A percentile compares a stretch with the other conserved stretches of the same genome.
Evolutionary conservation across 495 filamentous ascomycete genomes (phyloP).

Genomic region (Talaromyces ruber): DNA sequence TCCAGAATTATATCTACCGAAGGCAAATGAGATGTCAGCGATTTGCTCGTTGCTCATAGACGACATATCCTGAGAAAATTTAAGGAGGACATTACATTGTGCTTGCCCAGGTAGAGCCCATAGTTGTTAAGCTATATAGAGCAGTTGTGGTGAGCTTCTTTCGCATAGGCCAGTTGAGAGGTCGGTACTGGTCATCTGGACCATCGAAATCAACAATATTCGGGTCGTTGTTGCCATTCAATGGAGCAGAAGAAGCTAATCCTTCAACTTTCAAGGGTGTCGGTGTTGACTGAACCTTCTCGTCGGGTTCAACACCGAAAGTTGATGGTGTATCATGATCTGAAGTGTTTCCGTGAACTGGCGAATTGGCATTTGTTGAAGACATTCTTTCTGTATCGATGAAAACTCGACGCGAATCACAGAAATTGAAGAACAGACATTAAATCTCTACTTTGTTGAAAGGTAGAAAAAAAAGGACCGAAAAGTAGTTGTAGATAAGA

Average conservation of each 20-base stretch:
- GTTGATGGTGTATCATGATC: background rate
- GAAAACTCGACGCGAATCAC: background rate
- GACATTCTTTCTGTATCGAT: background rate
- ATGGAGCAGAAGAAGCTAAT: background rate
- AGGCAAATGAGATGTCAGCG: background rate
- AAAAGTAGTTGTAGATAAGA: background rate
- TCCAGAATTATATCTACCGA: background rate
- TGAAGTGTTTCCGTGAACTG: background rate
- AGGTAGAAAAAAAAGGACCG: background rate
- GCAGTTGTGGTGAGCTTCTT: constrained; percentile 21
- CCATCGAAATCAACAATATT: constrained; percentile 55
- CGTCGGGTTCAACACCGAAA: background rate
- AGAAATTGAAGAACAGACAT: background rate
- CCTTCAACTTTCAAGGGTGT: background rate
- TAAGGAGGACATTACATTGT: background rate
- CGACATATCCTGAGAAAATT: background rate
- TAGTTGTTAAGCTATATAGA: background rate
- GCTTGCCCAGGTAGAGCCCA: background rate
- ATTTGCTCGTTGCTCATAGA: background rate
- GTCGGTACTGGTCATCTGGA: constrained; percentile 51
- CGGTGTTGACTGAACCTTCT: background rate
- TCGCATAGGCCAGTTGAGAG: constrained; percentile 52
- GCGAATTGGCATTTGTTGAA: background rate
- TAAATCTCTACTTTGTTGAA: background rate
- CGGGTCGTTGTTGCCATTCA: constrained; percentile 17